Percentiles rank a stretch among this genome's conserved stretches.
Conservation (phyloP, 768 basidiomycete genomes). For the Arthromyces matolae region DNA sequence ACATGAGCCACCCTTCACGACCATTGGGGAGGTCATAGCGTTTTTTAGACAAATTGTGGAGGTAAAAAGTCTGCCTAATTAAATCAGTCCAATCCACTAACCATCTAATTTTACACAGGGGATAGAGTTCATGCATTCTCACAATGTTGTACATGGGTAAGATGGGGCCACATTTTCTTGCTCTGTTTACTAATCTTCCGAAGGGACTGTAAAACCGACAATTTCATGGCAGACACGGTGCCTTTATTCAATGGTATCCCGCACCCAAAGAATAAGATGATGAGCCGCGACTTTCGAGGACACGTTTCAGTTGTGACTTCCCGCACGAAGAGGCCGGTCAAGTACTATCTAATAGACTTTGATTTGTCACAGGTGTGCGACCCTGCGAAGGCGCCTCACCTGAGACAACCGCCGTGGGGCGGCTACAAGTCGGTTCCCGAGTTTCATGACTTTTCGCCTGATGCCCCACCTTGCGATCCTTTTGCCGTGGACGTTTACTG, state of each 20-base stretch:
- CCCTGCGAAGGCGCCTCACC: background rate
- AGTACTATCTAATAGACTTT: conserved; percentile 25
- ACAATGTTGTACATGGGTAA: conserved; percentile 31
- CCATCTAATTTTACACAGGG: conserved; percentile 19
- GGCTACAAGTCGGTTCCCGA: conserved; percentile 7
- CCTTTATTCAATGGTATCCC: conserved; percentile 9
- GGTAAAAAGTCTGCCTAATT: conserved; percentile 19
- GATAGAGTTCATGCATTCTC: conserved; percentile 32
- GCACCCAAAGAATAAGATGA: conserved; percentile 6
- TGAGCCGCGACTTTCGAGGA: conserved; percentile 10
- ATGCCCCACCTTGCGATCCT: conserved; percentile 4
- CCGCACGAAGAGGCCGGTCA: conserved; percentile 16
- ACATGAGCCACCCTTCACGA: background rate
- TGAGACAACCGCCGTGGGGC: conserved; percentile 4
- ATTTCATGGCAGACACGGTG: conserved; percentile 16
- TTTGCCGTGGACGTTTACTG: conserved; percentile 11
- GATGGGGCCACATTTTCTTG: background rate
- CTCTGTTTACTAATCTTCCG: background rate
- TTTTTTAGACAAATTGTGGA: conserved; percentile 11
- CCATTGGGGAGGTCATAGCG: conserved; percentile 2
- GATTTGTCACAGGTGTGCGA: conserved; percentile 19
- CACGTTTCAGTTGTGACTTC: background rate
- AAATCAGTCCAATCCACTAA: conserved; percentile 4
- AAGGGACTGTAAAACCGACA: conserved; percentile 17
- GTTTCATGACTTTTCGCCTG: background rate